These are phyloP conservation scores for Vanrija pseudolonga DNA, from an alignment of 1,284 basidiomycete genomes.

Conservation along the genomic window DNA sequence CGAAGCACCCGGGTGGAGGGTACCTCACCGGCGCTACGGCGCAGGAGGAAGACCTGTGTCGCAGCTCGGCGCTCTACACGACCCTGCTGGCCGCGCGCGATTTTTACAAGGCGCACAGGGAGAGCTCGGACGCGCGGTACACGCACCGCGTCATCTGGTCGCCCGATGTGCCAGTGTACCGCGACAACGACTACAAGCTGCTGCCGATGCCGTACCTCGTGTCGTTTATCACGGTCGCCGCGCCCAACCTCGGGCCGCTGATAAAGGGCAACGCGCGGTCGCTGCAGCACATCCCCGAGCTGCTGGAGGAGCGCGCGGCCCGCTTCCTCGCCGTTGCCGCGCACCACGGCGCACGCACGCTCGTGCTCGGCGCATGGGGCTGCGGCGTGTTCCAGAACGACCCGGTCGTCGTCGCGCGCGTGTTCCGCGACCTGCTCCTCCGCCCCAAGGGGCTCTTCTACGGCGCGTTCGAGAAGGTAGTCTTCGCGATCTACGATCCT, in stretches of 20 bases:
- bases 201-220: slow-evolving; percentile 1
- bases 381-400: slow-evolving; percentile 18
- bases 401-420: slow-evolving; percentile 2
- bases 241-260: slow-evolving; percentile 11
- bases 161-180: slow-evolving; percentile 10
- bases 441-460: not conserved
- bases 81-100: slow-evolving; percentile 1
- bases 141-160: slow-evolving; percentile 16
- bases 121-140: slow-evolving; percentile 10
- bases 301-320: slow-evolving; percentile 10
- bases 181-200: slow-evolving; percentile 3
- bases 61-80: slow-evolving; percentile 12
- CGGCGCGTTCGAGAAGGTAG: slow-evolving; percentile 6
- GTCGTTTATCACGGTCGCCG: slow-evolving; percentile 10
- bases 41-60: slow-evolving; percentile 19
- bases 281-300: not conserved
- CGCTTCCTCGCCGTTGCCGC: slow-evolving; percentile 12
- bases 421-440: slow-evolving; percentile 5
- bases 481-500: slow-evolving; percentile 13
- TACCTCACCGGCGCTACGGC: slow-evolving; percentile 14
- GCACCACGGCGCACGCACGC: not conserved
- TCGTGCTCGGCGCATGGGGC: slow-evolving; percentile 20
- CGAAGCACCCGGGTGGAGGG: slow-evolving; percentile 15
- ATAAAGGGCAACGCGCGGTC: not conserved
- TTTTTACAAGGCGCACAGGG: slow-evolving; percentile 8